A percentile compares a stretch with the other conserved stretches of the same genome.
These are phyloP conservation scores for Schwanniomyces sp. DNA, from an alignment of 805 yeast genomes.

Conservation along the genomic window DNA sequence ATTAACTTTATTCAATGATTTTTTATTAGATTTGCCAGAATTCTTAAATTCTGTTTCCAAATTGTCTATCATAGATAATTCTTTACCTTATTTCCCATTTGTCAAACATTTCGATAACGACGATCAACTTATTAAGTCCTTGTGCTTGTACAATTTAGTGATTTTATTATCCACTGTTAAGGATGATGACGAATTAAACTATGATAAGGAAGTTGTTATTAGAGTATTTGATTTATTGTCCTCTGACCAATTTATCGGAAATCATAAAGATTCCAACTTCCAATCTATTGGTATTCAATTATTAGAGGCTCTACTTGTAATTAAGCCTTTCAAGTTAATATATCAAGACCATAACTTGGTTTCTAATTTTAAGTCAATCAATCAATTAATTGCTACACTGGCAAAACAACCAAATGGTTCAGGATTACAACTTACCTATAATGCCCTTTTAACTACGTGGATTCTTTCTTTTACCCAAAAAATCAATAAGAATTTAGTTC, in stretches of 20 bases:
- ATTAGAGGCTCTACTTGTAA: constrained; percentile 57
- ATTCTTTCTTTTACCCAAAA: constrained; percentile 70
- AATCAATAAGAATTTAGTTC: constrained; percentile 48
- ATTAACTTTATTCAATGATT: constrained; percentile 61
- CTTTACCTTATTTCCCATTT: constrained; percentile 56
- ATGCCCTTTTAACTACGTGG: constrained; percentile 79
- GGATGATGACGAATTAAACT: constrained; percentile 15
- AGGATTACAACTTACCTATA: constrained; percentile 81
- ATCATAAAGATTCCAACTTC: constrained; percentile 40
- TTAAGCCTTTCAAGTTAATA: constrained; percentile 51
- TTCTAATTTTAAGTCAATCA: constrained; percentile 32
- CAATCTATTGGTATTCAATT: constrained; percentile 65
- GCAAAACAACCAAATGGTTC: constrained; percentile 37
- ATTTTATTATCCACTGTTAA: constrained; percentile 39
- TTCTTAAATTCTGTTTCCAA: constrained; percentile 41
- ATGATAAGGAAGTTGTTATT: constrained; percentile 39
- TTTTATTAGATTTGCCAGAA: constrained; percentile 41
- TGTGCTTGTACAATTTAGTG: constrained; percentile 55
- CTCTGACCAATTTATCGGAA: constrained; percentile 26
- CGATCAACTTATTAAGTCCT: constrained; percentile 58
- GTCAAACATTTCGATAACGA: constrained; percentile 49
- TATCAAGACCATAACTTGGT: constrained; percentile 42
- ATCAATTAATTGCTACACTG: constrained; percentile 25
- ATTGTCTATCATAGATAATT: constrained; percentile 39
- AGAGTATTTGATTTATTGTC: constrained; percentile 39